Conservation (phyloP, 2,329 filamentous ascomycete species). For the Didymella arachidicola region DNA sequence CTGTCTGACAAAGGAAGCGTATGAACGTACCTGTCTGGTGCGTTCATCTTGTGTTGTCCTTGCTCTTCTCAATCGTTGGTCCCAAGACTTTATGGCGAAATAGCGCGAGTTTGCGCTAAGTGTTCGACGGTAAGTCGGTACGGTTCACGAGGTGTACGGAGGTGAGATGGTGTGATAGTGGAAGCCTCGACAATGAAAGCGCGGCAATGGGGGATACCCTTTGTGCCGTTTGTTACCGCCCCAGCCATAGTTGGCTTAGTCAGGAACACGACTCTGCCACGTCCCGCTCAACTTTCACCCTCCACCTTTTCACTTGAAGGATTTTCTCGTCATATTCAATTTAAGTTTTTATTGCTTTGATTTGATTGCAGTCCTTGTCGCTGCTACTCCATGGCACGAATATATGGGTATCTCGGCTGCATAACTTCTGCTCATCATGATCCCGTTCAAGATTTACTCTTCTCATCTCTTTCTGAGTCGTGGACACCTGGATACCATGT, state of each 20-base stretch:
- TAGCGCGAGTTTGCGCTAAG: slow-evolving; percentile 2
- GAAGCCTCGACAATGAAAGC: slow-evolving; percentile 6
- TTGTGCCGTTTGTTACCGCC: slow-evolving; percentile 33
- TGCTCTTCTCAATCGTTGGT: slow-evolving; percentile 13
- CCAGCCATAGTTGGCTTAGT: slow-evolving; percentile 10
- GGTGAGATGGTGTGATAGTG: background rate
- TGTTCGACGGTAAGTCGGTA: background rate
- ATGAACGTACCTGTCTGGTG: slow-evolving; percentile 46
- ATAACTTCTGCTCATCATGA: too few relatives aligned
- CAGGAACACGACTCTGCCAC: slow-evolving; percentile 1
- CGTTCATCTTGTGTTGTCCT: slow-evolving; percentile 45
- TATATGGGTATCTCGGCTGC: too few relatives aligned
- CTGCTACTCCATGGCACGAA: background rate
- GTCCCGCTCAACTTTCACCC: background rate
- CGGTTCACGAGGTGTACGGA: background rate
- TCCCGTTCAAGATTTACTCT: too few relatives aligned
- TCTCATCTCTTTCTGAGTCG: too few relatives aligned
- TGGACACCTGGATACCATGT: background rate
- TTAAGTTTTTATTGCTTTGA: too few relatives aligned
- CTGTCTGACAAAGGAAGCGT: background rate
- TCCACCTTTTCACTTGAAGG: background rate
- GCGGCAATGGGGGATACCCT: slow-evolving; percentile 10
- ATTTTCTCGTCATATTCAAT: too few relatives aligned
- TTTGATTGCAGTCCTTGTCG: background rate
- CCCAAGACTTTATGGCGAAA: background rate